Percentiles rank a stretch among this genome's conserved stretches.
These are phyloP conservation scores for Globisporangium rhizosaccharum DNA, from an alignment of 352 stramenopile genomes.

Conservation along the genomic window DNA sequence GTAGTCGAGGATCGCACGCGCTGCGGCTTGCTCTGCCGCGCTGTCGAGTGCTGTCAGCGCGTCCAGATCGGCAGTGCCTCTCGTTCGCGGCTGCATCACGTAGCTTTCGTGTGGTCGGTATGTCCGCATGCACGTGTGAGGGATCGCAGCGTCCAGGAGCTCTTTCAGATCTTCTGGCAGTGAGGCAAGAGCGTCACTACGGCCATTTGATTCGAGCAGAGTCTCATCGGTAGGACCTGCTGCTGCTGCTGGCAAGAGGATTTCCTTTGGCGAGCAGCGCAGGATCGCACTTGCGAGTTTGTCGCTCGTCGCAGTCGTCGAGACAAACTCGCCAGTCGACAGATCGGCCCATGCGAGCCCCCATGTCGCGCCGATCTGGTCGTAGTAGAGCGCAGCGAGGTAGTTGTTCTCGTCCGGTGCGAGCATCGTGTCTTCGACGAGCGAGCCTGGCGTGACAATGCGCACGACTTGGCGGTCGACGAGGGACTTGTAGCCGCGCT, in stretches of 20 bases:
- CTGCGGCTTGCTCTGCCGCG: slow-evolving; percentile 27
- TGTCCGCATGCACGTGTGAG: slow-evolving; percentile 54
- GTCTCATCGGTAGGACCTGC: background rate
- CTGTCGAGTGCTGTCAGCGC: slow-evolving; percentile 11
- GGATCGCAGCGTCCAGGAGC: slow-evolving; percentile 36
- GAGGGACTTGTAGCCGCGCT: slow-evolving; percentile 49
- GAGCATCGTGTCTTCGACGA: slow-evolving; percentile 78
- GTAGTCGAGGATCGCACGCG: slow-evolving; percentile 59
- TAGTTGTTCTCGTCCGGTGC: slow-evolving; percentile 78
- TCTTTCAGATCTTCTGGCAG: slow-evolving; percentile 17
- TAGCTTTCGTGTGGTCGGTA: slow-evolving; percentile 36
- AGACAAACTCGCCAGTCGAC: slow-evolving; percentile 76
- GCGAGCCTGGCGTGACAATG: slow-evolving; percentile 66
- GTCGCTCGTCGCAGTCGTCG: slow-evolving; percentile 46
- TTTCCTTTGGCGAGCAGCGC: slow-evolving; percentile 61
- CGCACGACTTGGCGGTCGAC: slow-evolving; percentile 76
- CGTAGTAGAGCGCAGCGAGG: slow-evolving; percentile 43
- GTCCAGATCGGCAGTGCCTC: background rate
- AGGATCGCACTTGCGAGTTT: slow-evolving; percentile 54
- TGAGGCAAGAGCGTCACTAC: background rate
- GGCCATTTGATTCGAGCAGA: no score
- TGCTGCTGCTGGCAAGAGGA: slow-evolving; percentile 42
- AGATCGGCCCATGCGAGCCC: slow-evolving; percentile 70
- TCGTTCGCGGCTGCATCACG: background rate
- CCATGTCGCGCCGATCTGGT: slow-evolving; percentile 20